Evolutionary conservation across 1,139 yeast species (phyloP), one percentile per base, ranked within the genome.

Genomic region (Groenewaldozyma sp.): DNA sequence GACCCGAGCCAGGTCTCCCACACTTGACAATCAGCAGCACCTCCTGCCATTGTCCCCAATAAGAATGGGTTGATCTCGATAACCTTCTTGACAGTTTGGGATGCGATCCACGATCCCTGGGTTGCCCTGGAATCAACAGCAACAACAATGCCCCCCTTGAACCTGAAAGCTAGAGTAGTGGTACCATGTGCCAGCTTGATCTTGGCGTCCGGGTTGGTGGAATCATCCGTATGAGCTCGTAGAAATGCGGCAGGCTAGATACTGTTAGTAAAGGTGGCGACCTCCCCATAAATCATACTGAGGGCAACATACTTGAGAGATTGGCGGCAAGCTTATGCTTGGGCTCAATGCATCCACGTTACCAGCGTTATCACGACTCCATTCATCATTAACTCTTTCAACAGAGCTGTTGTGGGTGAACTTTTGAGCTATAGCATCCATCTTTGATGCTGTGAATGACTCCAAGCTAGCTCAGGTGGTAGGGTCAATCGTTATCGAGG

Each of bases 1-100:
- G 95, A 71, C 50, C 98, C 98, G 48, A 91, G 73, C 97, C 97
- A 91, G 22, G 96, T 86, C 67, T 91, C 97, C 99, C 99, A 91
- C 64, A 73, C 93, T 64, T 93, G 98, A 71, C 99, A 91, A 66
- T 91, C 99, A 21, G 98, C 98, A 38, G 99, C 99, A 69, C 97
- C 97, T 65, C 99, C 99, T 28, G 99, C 99, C 96, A 91, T 80
- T 24, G 99, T 91, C 50, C 99, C 99, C 54, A 91, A 73, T 51
- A 91, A 67, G 58, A 83, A 82, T 39, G 97, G 96, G 63, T 93
- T 93, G 65, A 91, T 91, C 62, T 91, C 91, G 59, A 91, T 88
- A 39, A 91, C 98, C 65, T 91, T 91, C 65, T 91, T 88, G 49
- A 91, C 99, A 1, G 96, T 87, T 63, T 88, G 97, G 20, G 97